Base-by-base conservation (phyloP, 371 early-diverging fungal species). In the Rozella allomycis region DNA sequence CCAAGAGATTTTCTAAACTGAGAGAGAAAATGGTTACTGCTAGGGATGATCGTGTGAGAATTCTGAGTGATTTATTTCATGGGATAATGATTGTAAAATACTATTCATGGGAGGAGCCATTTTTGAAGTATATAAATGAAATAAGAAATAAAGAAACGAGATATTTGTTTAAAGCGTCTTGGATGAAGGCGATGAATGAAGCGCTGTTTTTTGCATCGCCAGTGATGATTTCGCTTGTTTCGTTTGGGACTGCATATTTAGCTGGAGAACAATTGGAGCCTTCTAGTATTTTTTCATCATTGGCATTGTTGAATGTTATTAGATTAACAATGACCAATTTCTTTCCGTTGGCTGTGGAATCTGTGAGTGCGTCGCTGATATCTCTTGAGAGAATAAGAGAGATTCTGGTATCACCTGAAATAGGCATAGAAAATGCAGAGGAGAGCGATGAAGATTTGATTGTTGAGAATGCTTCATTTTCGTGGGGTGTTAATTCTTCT, bases 11-110 rank as follows among this genome's bases (percentile, higher is more conserved):
- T 40, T 44, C 41, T 0, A 21, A 32, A 21, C 40, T 58, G 17
- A 37, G 63, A 6, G 50, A 44, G 22, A 31, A 35, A 22, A 33
- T 37, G 9, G 47, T 57, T 14, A 25, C 27, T 3, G 34, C 28
- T 17, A 42, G 60, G 2, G 65, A 64, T 33, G 53, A 55, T 2
- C 45, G 60, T 13, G 50, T 64, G 38, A 49, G 51, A 26, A 44
- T 31, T 18, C 23, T 58, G 17, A 40, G 47, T 3, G 64, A 67
- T 33, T 42, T 45, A 31, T 27, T 66, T 1, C 35, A 45, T 8
- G 55, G 60, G 4, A 58, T 67, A 26, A 39, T 46, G 19, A 45
- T 58, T 3, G 55, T 67, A 22, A 59, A 58, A 30, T 25, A 44
- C 23, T 54, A 50, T 33, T 55, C 52, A 1, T 60, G 58, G 60